Evolutionary conservation across 2,329 filamentous ascomycete genomes (phyloP).

Genomic region (Exophiala phaeomuriformis): DNA sequence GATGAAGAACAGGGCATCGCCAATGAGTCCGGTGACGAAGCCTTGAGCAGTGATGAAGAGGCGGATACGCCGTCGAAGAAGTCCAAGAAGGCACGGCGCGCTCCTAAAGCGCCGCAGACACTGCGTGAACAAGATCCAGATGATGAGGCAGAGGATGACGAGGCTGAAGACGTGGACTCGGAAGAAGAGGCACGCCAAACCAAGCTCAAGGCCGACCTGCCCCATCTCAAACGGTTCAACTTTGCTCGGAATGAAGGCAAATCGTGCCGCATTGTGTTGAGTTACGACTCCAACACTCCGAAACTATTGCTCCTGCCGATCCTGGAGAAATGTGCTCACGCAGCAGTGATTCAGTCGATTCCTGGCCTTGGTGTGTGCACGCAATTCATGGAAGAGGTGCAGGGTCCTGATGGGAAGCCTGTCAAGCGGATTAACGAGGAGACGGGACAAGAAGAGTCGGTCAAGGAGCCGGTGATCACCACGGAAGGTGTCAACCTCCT

Average conservation of each 20-base stretch:
- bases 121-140: constrained; percentile 24
- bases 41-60: constrained; percentile 22
- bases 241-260: constrained; percentile 68
- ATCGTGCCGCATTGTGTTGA: constrained; percentile 74
- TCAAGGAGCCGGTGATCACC: constrained; percentile 44
- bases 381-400: constrained; percentile 54
- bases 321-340: constrained; percentile 71
- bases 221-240: constrained; percentile 66
- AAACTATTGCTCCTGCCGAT: constrained; percentile 91
- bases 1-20: constrained; percentile 73
- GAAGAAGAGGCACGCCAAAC: constrained; percentile 50
- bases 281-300: constrained; percentile 69
- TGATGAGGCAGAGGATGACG: constrained; percentile 25
- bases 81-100: constrained; percentile 9
- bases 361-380: constrained; percentile 66
- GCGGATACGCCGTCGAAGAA: constrained; percentile 3
- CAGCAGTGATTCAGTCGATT: constrained; percentile 81
- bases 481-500: constrained; percentile 80
- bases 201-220: constrained; percentile 56
- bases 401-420: constrained; percentile 43
- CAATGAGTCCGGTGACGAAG: constrained; percentile 40
- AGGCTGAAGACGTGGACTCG: constrained; percentile 34
- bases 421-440: constrained; percentile 42
- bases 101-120: constrained; percentile 10
- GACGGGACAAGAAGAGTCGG: constrained; percentile 41